Conservation (phyloP, 441 rosid species). For the Monsonia emarginata region DNA sequence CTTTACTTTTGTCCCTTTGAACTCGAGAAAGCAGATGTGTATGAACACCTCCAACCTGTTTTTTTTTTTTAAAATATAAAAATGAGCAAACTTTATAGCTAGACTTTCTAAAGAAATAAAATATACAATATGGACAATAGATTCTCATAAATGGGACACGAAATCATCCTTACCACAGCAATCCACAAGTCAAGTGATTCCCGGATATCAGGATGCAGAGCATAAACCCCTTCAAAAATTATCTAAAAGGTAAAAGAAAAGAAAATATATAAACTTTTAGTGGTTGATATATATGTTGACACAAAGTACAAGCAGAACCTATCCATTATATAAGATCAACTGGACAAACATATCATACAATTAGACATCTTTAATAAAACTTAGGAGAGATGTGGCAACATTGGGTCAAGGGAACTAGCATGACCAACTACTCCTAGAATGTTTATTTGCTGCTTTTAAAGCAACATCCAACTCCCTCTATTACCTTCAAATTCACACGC, state of each 20-base stretch:
- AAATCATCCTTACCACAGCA: slow-evolving; percentile 76
- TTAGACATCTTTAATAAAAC: background rate
- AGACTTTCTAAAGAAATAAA: background rate
- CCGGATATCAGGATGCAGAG: slow-evolving; percentile 90
- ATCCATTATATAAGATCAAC: background rate
- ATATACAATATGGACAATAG: slow-evolving; percentile 11
- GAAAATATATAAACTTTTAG: slow-evolving; percentile 13
- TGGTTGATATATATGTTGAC: background rate
- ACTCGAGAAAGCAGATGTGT: slow-evolving; percentile 96
- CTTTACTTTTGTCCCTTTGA: slow-evolving; percentile 93
- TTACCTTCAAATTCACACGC: background rate
- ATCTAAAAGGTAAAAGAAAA: slow-evolving; percentile 36
- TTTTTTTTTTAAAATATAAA: slow-evolving; percentile 26
- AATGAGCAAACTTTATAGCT: slow-evolving; percentile 15
- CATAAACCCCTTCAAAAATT: slow-evolving; percentile 95
- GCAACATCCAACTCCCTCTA: background rate
- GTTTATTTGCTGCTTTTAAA: background rate
- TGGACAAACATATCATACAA: background rate
- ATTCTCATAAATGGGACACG: slow-evolving; percentile 14
- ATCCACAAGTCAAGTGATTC: slow-evolving; percentile 88
- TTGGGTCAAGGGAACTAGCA: background rate
- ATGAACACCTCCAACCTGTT: slow-evolving; percentile 97
- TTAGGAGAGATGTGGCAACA: background rate
- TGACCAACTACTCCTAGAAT: background rate
- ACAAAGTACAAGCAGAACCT: background rate